Evolutionary conservation across 306 rosid species (phyloP), one percentile per base, ranked within the genome.

Genomic region (Glycine tomentella): DNA sequence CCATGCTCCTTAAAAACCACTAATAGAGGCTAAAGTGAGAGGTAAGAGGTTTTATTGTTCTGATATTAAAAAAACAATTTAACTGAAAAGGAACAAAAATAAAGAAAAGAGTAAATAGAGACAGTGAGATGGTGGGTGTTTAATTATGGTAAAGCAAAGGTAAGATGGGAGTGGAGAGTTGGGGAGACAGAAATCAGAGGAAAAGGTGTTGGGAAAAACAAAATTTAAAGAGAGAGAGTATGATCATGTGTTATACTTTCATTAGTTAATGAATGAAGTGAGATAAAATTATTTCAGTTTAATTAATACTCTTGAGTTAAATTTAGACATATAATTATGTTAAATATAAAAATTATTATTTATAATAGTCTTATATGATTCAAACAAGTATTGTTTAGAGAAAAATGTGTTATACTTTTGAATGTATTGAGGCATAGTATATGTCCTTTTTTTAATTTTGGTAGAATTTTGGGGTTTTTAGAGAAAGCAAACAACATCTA

Each of bases 131-230:
- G 77, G 80, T 82, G 89, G 85, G 90, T 62, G 90, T 86, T 84
- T 84, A 86, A 83, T 86, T 80, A 88, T 86, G 89, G 84, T 75
- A 87, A 90, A 87, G 86, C 86, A 83, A 72, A 85, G 88, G 85
- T 82, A 51, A 72, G 87, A 78, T 62, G 78, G 63, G 85, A 72
- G 82, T 75, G 86, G 83, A 31, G 84, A 25, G 85, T 16, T 49
- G 50, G 78, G 84, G 90, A 67, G 20, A 80, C 81, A 80, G 83
- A 86, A 82, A 84, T 82, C 82, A 48, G 90, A 84, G 81, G 85
- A 90, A 74, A 87, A 83, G 75, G 75, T 72, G 63, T 75, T 70
- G 72, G 81, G 79, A 80, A 80, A 79, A 55, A 79, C 68, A 62
- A 61, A 62, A 31, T 31, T 31, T 62, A 17, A 16, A 57, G 40